Evolutionary conservation across 306 rosid genomes (phyloP).

Genomic region (Purshia tridentata): DNA sequence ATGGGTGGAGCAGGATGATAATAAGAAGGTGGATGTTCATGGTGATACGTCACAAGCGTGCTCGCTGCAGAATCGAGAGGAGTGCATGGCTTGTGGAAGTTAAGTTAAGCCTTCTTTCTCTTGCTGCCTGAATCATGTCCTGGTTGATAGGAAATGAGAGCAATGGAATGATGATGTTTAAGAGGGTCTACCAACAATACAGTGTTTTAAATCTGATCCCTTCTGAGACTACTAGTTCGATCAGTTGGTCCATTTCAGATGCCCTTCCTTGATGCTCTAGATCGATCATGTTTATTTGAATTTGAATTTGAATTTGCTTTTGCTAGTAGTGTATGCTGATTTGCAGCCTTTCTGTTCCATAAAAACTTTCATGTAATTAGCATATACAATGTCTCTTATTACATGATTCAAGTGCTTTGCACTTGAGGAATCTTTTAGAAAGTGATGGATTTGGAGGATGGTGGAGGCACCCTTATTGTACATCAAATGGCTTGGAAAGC

Average conservation of each 20-base stretch:
- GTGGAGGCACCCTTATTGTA: too few relatives aligned
- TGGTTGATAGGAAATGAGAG: background rate
- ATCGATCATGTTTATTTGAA: too few relatives aligned
- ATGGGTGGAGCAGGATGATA: background rate
- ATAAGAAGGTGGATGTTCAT: conserved; percentile 31
- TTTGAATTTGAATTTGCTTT: background rate
- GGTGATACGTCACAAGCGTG: conserved; percentile 73
- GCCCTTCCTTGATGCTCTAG: too few relatives aligned
- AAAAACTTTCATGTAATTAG: too few relatives aligned
- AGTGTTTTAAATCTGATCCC: too few relatives aligned
- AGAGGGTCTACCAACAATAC: too few relatives aligned
- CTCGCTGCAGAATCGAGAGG: conserved; percentile 71
- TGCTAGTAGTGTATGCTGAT: background rate
- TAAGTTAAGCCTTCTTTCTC: background rate
- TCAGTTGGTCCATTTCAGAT: background rate
- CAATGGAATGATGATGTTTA: background rate
- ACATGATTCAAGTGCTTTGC: too few relatives aligned
- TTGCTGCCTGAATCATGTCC: background rate
- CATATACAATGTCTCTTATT: too few relatives aligned
- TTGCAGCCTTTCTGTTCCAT: too few relatives aligned
- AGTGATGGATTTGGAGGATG: too few relatives aligned
- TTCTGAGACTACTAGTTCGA: background rate
- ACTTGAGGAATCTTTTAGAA: too few relatives aligned
- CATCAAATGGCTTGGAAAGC: too few relatives aligned
- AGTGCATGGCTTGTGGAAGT: conserved; percentile 83